phyloP scores from a whole-genome alignment of 306 rosid species.

The Cucurbita ficifolia region DNA sequence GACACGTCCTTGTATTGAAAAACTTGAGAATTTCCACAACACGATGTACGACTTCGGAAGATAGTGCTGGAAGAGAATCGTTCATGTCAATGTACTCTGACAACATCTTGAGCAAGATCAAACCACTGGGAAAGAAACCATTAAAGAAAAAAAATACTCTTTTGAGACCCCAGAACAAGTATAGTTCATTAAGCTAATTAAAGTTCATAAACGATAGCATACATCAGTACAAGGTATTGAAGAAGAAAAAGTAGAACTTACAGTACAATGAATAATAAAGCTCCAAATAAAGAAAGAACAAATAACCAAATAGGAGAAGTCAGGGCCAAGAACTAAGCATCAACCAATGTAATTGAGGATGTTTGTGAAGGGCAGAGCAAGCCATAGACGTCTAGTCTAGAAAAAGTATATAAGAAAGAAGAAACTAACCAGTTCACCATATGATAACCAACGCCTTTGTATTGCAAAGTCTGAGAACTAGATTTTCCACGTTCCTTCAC shows the following conservation, averaged over 20 bases:
- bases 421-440: constrained; percentile 98
- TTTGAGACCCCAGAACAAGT: background rate
- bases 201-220: background rate
- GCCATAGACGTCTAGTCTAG: background rate
- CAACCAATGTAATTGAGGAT: background rate
- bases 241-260: background rate
- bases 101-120: constrained; percentile 90
- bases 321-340: background rate
- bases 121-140: constrained; percentile 49
- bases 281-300: background rate
- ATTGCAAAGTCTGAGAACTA: constrained; percentile 51
- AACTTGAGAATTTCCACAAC: constrained; percentile 83
- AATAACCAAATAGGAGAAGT: background rate
- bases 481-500: constrained; percentile 64
- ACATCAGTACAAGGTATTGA: background rate
- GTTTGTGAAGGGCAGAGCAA: background rate
- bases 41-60: constrained; percentile 94
- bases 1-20: constrained; percentile 97
- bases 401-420: constrained; percentile 7
- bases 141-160: constrained; percentile 9
- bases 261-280: background rate
- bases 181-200: background rate
- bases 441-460: constrained; percentile 76
- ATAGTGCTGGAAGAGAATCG: constrained; percentile 58
- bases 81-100: constrained; percentile 91